Base-by-base conservation (phyloP, 2,329 filamentous ascomycete genomes). In the Colletotrichum spaethianum region DNA sequence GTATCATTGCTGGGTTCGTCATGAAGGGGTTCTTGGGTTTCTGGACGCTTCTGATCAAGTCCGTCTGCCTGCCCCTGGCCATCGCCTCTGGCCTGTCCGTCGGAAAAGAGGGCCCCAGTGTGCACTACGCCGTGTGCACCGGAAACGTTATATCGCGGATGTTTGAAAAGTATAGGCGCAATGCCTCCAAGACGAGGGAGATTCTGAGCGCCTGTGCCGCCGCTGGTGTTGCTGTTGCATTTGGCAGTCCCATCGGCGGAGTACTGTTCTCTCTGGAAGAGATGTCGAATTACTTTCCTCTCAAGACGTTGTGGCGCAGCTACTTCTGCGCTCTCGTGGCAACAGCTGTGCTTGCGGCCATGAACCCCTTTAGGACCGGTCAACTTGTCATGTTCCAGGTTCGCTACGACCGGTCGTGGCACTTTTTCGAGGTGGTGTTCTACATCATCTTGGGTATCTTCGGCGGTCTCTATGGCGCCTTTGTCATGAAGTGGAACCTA, bases 321-420 rank as follows among this genome's bases (percentile, higher is more conserved):
- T 99, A 98, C 81, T 98, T 99, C 81, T 99, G 96, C 82, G 96
- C 96, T 38, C 84, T 99, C 75, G 96, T 99, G 6, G 96, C 95
- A 6, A 98, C 96, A 1, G 94, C 95, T 61, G 94, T 98, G 20
- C 85, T 99, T 48, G 93, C 96, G 33, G 94, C 94, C 70, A 97
- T 99, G 94, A 99, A 99, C 77, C 96, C 96, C 28, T 99, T 99
- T 83, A 88, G 96, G 63, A 98, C 96, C 0, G 96, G 96, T 26
- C 96, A 99, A 80, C 88, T 99, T 52, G 96, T 99, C 89, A 98
- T 99, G 96, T 99, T 99, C 82, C 95, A 98, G 78, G 96, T 99
- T 78, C 91, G 91, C 77, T 99, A 99, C 79, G 96, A 98, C 81
- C 93, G 96, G 50, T 93, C 93, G 50, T 99, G 96, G 96, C 96